Conservation (phyloP, 495 filamentous ascomycete genomes). For the Hypomontagnella submonticulosa region DNA sequence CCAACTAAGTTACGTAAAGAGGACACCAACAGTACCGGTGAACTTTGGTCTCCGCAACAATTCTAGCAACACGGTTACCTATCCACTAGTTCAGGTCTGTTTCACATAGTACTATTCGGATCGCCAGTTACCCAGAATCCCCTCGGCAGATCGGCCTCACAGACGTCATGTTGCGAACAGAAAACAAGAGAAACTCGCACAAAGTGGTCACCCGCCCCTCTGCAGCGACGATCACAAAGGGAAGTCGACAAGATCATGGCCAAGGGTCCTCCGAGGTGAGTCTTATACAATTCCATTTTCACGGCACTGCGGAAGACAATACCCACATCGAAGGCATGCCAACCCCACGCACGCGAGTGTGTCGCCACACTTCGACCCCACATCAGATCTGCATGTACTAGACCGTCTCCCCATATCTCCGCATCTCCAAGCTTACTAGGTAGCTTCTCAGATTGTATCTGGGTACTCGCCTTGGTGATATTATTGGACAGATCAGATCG, state of each 20-base stretch:
- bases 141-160: conserved; percentile 1
- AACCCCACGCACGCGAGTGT: conserved; percentile 1
- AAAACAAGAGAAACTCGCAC: conserved; percentile 13
- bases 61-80: too few relatives aligned
- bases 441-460: background rate
- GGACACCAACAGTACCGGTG: too few relatives aligned
- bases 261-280: conserved; percentile 12
- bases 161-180: conserved; percentile 19
- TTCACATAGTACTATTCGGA: too few relatives aligned
- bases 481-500: too few relatives aligned
- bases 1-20: too few relatives aligned
- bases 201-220: conserved; percentile 23
- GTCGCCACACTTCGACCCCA: conserved; percentile 2
- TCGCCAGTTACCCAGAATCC: background rate
- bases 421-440: background rate
- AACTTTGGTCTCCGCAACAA: too few relatives aligned
- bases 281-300: conserved; percentile 3
- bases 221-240: conserved; percentile 22
- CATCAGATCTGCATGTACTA: too few relatives aligned
- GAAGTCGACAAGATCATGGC: background rate
- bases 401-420: background rate
- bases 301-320: background rate
- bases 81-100: too few relatives aligned
- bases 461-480: background rate
- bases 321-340: background rate